A percentile compares a stretch with the other conserved stretches of the same genome.
phyloP scores from a whole-genome alignment of 495 filamentous ascomycete genomes.

The Podospora tetraspora region DNA sequence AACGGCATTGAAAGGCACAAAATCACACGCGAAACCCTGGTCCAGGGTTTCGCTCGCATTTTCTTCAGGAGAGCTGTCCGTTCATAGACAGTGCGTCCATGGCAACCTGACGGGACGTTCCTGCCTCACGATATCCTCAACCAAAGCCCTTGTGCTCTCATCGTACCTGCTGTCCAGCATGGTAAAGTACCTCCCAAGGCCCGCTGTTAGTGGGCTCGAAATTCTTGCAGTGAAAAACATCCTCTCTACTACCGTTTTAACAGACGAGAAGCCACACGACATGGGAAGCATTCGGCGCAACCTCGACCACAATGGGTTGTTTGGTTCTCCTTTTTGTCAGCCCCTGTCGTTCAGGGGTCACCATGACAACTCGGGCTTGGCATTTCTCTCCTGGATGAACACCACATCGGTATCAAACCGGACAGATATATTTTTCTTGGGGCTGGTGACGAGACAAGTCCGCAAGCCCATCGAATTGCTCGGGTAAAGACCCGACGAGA shows the following conservation, averaged over 20 bases:
- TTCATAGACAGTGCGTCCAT: not conserved
- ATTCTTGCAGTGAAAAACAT: not conserved
- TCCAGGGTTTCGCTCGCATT: not conserved
- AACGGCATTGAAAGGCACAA: not conserved
- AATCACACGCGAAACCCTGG: not conserved
- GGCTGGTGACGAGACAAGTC: not conserved
- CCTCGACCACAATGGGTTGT: not conserved
- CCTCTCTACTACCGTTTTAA: not conserved
- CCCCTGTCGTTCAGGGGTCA: not conserved
- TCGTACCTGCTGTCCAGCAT: not conserved
- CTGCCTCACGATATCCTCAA: not conserved
- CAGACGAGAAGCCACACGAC: not conserved
- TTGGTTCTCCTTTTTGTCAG: not conserved
- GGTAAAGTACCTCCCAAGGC: not conserved
- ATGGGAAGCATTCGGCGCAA: not conserved
- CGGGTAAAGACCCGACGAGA: not conserved
- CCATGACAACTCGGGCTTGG: not conserved
- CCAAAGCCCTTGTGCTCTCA: not conserved
- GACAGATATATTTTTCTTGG: not conserved
- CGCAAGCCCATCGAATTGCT: not conserved
- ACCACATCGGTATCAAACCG: too few species aligned
- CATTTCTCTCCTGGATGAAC: not conserved
- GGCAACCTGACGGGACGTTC: not conserved
- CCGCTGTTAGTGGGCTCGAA: not conserved
- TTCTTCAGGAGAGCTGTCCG: not conserved